Conservation (phyloP, 2,329 filamentous ascomycete genomes). For the Fusarium subglutinans region DNA sequence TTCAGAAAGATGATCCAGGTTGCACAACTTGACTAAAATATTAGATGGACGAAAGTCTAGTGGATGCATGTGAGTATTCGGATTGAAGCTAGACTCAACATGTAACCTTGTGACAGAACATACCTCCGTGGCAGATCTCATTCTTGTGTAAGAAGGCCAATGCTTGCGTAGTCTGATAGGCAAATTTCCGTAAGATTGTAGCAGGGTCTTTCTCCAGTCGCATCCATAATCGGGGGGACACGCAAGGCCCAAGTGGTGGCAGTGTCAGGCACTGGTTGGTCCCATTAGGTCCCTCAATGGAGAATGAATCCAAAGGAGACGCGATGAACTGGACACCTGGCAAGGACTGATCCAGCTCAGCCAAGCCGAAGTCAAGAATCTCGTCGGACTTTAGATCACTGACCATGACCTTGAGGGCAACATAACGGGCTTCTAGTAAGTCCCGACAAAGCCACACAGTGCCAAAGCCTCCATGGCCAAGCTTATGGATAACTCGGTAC, state of each 20-base stretch:
- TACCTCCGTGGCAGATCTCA: conserved; percentile 46
- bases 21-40: conserved; percentile 36
- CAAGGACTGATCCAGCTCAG: background rate
- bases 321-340: background rate
- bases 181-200: conserved; percentile 23
- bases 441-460: conserved; percentile 16
- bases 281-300: conserved; percentile 31
- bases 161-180: conserved; percentile 32
- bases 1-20: conserved; percentile 36
- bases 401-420: background rate
- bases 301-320: background rate
- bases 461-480: conserved; percentile 15
- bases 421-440: fast-evolving
- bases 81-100: background rate
- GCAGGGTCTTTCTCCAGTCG: background rate
- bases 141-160: conserved; percentile 40
- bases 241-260: conserved; percentile 43
- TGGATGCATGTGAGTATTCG: background rate
- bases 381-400: background rate
- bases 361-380: background rate
- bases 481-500: conserved; percentile 20
- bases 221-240: conserved; percentile 25
- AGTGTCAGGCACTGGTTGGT: conserved; percentile 40
- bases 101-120: fast-evolving
- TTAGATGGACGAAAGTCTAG: conserved; percentile 43